phyloP scores from a whole-genome alignment of 306 rosid species.

The Gynostemma pentaphyllum region DNA sequence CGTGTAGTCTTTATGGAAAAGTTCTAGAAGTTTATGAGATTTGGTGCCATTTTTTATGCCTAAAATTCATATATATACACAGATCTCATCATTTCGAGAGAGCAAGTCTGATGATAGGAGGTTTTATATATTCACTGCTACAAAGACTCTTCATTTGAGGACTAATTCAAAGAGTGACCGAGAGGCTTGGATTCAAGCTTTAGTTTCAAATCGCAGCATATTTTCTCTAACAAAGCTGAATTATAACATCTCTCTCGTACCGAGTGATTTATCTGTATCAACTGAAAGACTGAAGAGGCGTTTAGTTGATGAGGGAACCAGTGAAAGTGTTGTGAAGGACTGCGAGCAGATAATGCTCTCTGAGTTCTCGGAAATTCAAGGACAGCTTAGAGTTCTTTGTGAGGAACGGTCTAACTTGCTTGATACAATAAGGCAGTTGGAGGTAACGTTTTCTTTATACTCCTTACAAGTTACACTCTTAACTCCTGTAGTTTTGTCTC shows the following conservation, averaged over 20 bases:
- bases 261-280: slow-evolving; percentile 50
- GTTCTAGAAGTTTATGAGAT: no score
- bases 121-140: slow-evolving; percentile 76
- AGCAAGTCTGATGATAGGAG: slow-evolving; percentile 86
- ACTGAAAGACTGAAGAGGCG: slow-evolving; percentile 64
- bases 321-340: slow-evolving; percentile 51
- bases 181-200: slow-evolving; percentile 86
- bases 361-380: slow-evolving; percentile 60
- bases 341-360: slow-evolving; percentile 86
- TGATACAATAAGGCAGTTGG: slow-evolving; percentile 76
- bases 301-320: slow-evolving; percentile 59
- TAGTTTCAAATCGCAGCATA: slow-evolving; percentile 54
- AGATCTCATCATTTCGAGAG: slow-evolving; percentile 37
- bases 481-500: no score
- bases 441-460: slow-evolving; percentile 33
- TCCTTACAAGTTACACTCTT: no score
- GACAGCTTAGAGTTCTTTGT: slow-evolving; percentile 49
- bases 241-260: slow-evolving; percentile 37
- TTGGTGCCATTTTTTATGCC: background rate
- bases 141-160: slow-evolving; percentile 93
- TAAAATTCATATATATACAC: background rate
- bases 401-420: slow-evolving; percentile 68
- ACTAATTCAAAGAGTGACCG: slow-evolving; percentile 77
- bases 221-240: slow-evolving; percentile 32
- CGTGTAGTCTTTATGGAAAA: no score